These are phyloP conservation scores for Thelephora aurantiotincta DNA, from an alignment of 768 basidiomycete species.

Conservation along the genomic window DNA sequence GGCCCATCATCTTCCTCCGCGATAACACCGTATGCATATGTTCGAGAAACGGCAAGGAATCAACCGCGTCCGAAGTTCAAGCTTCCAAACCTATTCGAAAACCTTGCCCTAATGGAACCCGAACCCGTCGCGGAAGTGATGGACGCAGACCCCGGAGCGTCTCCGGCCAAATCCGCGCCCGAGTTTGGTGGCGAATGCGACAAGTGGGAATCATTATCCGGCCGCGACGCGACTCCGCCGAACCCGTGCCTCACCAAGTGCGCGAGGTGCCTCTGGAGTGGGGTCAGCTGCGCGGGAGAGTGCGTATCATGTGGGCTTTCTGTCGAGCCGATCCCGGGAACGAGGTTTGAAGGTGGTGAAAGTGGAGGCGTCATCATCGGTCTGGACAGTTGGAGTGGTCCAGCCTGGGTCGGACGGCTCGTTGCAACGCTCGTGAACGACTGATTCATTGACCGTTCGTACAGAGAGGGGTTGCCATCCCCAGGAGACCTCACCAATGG, in stretches of 20 bases:
- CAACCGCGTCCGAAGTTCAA: slow-evolving; percentile 43
- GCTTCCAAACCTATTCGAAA: slow-evolving; percentile 59
- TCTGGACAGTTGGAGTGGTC: slow-evolving; percentile 3
- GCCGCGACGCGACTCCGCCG: slow-evolving; percentile 67
- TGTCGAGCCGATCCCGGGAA: slow-evolving; percentile 8
- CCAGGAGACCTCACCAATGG: slow-evolving; percentile 2
- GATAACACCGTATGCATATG: no score
- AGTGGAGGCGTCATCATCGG: slow-evolving; percentile 7
- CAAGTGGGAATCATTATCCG: slow-evolving; percentile 47
- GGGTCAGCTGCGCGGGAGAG: slow-evolving; percentile 42
- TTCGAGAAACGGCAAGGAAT: neutral
- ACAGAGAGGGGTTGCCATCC: slow-evolving; percentile 30
- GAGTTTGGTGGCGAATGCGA: slow-evolving; percentile 62
- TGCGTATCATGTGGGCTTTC: slow-evolving; percentile 5
- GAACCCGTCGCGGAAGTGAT: slow-evolving; percentile 53
- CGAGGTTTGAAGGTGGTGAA: slow-evolving; percentile 8
- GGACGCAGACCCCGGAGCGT: slow-evolving; percentile 21
- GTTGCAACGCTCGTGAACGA: neutral
- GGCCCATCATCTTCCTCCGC: no score
- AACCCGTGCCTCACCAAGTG: slow-evolving; percentile 75
- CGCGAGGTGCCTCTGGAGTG: slow-evolving; percentile 67
- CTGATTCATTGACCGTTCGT: slow-evolving; percentile 19
- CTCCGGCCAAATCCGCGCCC: slow-evolving; percentile 56
- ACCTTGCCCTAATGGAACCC: slow-evolving; percentile 57
- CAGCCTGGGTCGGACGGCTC: slow-evolving; percentile 1